Base-by-base conservation (phyloP, 2,329 filamentous ascomycete species). In the Pyrenochaeta sp. region DNA sequence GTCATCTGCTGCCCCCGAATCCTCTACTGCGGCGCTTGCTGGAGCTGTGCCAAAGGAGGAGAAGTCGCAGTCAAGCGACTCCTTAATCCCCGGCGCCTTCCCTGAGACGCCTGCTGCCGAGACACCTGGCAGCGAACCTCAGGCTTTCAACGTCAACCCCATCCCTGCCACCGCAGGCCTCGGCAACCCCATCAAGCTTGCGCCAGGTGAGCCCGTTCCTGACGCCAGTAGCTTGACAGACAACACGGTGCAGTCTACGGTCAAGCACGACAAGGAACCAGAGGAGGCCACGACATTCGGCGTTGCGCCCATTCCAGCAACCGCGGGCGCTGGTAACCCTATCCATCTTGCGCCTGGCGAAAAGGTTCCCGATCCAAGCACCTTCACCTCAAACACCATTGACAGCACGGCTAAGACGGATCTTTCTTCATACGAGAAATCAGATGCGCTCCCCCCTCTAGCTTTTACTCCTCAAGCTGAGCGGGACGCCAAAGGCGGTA, bases 371-470 rank as follows among this genome's bases (percentile, higher is more conserved):
- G 83, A 90, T 42, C 75, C 83, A 21, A 84, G 79, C 74, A 83
- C 83, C 21, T 70, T 92, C 64, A 87, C 87, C 42, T 76, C 83
- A 45, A 90, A 90, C 74, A 88, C 92, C 45, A 84, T 97, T 69
- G 86, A 88, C 36, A 86, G 84, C 61, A 75, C 70, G 9, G 69
- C 61, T 65, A 76, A 81, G 49, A 77, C 75, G 6, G 93, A 97
- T 74, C 85, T 92, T 75, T 90, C 87, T 64, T 94, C 91, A 1
- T 98, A 97, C 76, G 89, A 96, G 75, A 90, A 90, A 75, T 87
- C 88, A 60, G 90, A 90, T 68, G 84, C 87, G 51, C 68, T 69
- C 21, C 75, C 77, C 70, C 82, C 11, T 75, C 77, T 80, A 20
- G 75, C 79, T n/a, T 55, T 68, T 32, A 79, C 77, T 37, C 75